phyloP scores from a whole-genome alignment of 1,284 basidiomycete genomes.

The Moniliophthora roreri region DNA sequence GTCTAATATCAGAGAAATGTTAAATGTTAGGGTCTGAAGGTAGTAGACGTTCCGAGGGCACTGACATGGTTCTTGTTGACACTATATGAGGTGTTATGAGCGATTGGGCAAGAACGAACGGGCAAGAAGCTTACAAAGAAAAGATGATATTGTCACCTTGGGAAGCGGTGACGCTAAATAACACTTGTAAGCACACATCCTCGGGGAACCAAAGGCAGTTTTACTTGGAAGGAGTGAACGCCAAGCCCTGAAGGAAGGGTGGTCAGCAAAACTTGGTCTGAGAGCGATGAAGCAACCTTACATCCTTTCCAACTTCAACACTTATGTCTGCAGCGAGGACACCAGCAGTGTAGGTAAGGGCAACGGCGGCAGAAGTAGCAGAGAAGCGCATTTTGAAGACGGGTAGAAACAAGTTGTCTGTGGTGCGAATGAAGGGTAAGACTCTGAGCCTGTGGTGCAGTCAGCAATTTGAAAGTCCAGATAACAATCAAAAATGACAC shows the following conservation, averaged over 20 bases:
- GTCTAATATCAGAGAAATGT: constrained; percentile 30
- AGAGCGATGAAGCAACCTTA: constrained; percentile 31
- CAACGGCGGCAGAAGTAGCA: constrained; percentile 35
- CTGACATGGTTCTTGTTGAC: constrained; percentile 46
- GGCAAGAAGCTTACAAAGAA: too few relatives aligned
- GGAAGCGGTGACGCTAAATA: too few relatives aligned
- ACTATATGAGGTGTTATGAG: too few relatives aligned
- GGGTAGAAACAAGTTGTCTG: background rate
- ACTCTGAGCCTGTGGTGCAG: background rate
- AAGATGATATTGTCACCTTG: too few relatives aligned
- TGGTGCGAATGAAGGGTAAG: too few relatives aligned
- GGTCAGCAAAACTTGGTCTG: constrained; percentile 19
- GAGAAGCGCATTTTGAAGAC: constrained; percentile 52
- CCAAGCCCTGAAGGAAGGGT: constrained; percentile 9
- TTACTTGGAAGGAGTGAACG: too few relatives aligned
- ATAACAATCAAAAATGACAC: too few relatives aligned
- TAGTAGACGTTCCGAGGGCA: background rate
- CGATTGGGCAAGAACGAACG: too few relatives aligned
- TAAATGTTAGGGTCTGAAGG: background rate
- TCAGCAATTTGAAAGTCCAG: background rate
- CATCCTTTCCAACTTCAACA: constrained; percentile 48
- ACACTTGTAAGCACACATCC: too few relatives aligned
- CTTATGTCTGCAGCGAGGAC: constrained; percentile 32
- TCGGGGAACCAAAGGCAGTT: too few relatives aligned
- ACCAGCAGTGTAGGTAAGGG: constrained; percentile 36